Base-by-base conservation (phyloP, 306 rosid genomes). In the Vigna reflexopilosa region DNA sequence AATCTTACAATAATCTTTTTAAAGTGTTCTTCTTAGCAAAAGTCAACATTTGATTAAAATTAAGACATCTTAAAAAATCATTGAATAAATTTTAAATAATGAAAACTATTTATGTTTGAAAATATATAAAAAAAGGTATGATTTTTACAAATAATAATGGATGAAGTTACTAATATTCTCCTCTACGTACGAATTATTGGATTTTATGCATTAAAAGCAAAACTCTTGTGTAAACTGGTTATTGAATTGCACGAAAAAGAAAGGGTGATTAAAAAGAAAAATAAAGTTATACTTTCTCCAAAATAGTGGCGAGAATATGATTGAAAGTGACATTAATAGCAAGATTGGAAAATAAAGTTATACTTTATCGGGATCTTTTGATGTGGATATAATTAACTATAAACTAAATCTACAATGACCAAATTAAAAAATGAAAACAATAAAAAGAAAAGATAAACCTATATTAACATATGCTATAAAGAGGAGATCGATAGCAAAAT, bases 241-340 rank as follows among this genome's bases (percentile, higher is more conserved):
- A 28, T 13, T 58, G 65, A 57, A 57, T 26, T 24, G 4, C 34
- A 58, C 38, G 1, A 28, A 28, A 59, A 59, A 14, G 65, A 59
- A 59, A 10, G 38, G 5, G 0, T 9, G 2, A 17, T 5, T 12
- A 5, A 5, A 59, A 59, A 59, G 66, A 2, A 14, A 57, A 59
- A 59, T 28, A 59, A 59, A 59, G 40, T 6, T 59, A 28, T 59
- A 59, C 66, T 59, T 59, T 28, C 40, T 59, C 66, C 66, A 59
- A 59, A 26, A 59, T 28, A 59, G 17, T 59, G 66, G 40, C 16
- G 42, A 59, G 65, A 58, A 58, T 32, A 58, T 58, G 65, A 58
- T 16, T 58, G 65, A 58, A 58, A 24, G 38, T 58, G 65, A 58
- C 38, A 28, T 56, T 56, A 59, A 59, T 28, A 6, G 66, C 66